These are phyloP conservation scores for Lodderomyces metapsilosis DNA, from an alignment of 1,139 yeast genomes.

Conservation along the genomic window DNA sequence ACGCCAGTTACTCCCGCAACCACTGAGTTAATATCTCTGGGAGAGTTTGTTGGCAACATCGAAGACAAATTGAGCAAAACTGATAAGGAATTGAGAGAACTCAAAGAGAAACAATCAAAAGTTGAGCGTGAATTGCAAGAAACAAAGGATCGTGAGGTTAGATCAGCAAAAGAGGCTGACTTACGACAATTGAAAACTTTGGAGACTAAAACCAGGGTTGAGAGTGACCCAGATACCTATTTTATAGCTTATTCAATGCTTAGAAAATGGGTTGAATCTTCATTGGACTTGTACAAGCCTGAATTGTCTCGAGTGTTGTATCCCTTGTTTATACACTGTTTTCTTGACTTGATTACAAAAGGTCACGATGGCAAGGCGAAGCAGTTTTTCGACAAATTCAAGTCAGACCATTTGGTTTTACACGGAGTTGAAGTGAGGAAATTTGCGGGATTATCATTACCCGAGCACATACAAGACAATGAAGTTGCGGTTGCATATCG, in stretches of 20 bases:
- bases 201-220: slow-evolving; percentile 40
- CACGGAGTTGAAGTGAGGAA: slow-evolving; percentile 78
- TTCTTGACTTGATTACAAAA: slow-evolving; percentile 71
- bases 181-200: slow-evolving; percentile 40
- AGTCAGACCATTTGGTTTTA: slow-evolving; percentile 67
- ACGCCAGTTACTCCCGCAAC: slow-evolving; percentile 48
- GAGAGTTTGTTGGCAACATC: slow-evolving; percentile 24
- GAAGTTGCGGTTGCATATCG: slow-evolving; percentile 76
- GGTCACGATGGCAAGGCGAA: slow-evolving; percentile 63
- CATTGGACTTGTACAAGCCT: slow-evolving; percentile 88
- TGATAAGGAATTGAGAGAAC: slow-evolving; percentile 43
- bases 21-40: slow-evolving; percentile 42
- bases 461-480: slow-evolving; percentile 81
- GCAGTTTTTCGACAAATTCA: slow-evolving; percentile 70
- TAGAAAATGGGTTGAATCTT: slow-evolving; percentile 87
- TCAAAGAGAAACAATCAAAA: slow-evolving; percentile 33
- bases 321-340: slow-evolving; percentile 89
- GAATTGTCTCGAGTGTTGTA: slow-evolving; percentile 80
- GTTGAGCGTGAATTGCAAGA: slow-evolving; percentile 42
- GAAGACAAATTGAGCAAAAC: slow-evolving; percentile 28
- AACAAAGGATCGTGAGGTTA: slow-evolving; percentile 39
- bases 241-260: slow-evolving; percentile 76
- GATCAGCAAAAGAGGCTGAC: slow-evolving; percentile 42
- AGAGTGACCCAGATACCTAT: slow-evolving; percentile 67
- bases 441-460: slow-evolving; percentile 70